phyloP scores from a whole-genome alignment of 1,139 yeast species.

The Candida sp. region DNA sequence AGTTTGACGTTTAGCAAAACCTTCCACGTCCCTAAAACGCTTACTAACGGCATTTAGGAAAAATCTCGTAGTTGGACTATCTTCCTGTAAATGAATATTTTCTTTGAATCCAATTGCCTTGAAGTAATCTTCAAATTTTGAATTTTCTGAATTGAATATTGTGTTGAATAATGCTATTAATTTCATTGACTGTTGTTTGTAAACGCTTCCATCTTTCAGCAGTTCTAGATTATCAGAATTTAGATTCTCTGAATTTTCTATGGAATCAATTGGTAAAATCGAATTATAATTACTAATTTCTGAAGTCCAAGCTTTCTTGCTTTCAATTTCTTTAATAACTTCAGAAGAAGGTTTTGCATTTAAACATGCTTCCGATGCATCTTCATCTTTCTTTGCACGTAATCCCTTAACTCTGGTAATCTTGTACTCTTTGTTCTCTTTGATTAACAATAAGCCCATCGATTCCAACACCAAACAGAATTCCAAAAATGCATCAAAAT shows the following conservation, averaged over 20 bases:
- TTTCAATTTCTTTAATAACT: slow-evolving; percentile 26
- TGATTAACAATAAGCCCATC: slow-evolving; percentile 67
- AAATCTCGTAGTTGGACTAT: slow-evolving; percentile 25
- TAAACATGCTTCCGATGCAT: slow-evolving; percentile 16
- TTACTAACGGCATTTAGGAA: slow-evolving; percentile 67
- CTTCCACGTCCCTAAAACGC: slow-evolving; percentile 86
- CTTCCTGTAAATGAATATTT: slow-evolving; percentile 28
- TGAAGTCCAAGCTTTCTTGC: slow-evolving; percentile 24
- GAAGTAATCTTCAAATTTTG: slow-evolving; percentile 23
- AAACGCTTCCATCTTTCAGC: slow-evolving; percentile 9
- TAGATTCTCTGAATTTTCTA: slow-evolving; percentile 8
- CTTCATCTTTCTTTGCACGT: slow-evolving; percentile 36
- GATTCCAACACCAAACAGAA: slow-evolving; percentile 66
- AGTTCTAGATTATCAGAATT: slow-evolving; percentile 6
- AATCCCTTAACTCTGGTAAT: slow-evolving; percentile 73
- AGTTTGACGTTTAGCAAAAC: slow-evolving; percentile 82
- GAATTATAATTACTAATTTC: slow-evolving; percentile 18
- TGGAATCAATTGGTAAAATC: slow-evolving; percentile 9
- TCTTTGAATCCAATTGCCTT: slow-evolving; percentile 32
- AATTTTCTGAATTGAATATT: slow-evolving; percentile 15
- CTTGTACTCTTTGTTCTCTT: slow-evolving; percentile 32
- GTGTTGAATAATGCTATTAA: slow-evolving; percentile 16
- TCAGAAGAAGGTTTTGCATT: slow-evolving; percentile 24
- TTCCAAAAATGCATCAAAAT: slow-evolving; percentile 34
- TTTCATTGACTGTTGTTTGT: slow-evolving; percentile 14